Evolutionary conservation across 306 rosid genomes (phyloP).

Genomic region (Vigna angularis): DNA sequence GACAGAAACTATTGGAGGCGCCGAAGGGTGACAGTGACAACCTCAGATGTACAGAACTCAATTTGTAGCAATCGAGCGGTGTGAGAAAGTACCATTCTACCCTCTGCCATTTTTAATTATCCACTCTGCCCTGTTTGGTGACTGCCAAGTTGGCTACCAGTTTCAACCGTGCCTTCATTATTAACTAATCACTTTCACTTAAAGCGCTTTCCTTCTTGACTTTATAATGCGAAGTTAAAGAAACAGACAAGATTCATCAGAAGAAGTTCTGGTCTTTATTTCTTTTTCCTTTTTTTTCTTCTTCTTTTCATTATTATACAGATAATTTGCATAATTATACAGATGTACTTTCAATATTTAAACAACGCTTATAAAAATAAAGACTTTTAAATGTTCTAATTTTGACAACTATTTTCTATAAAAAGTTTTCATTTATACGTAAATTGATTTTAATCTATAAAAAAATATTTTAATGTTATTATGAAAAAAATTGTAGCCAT

Average conservation of each 20-base stretch:
- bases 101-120: constrained; percentile 11
- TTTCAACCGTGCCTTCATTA: constrained; percentile 18
- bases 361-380: too few relatives aligned
- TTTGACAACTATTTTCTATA: too few relatives aligned
- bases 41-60: constrained; percentile 1
- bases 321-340: too few relatives aligned
- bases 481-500: too few relatives aligned
- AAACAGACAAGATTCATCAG: neutral
- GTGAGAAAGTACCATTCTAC: constrained; percentile 10
- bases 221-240: neutral
- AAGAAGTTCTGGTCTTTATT: neutral
- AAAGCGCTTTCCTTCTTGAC: constrained; percentile 30
- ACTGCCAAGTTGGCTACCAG: constrained; percentile 30
- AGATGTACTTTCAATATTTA: too few relatives aligned
- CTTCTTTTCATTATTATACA: too few relatives aligned
- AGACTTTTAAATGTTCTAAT: too few relatives aligned
- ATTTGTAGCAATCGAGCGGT: constrained; percentile 23
- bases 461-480: too few relatives aligned
- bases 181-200: constrained; percentile 22
- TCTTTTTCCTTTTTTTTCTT: too few relatives aligned
- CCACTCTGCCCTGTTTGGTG: constrained; percentile 40
- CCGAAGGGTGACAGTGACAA: constrained; percentile 26
- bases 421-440: too few relatives aligned
- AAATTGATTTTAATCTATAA: too few relatives aligned
- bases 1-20: constrained; percentile 36